phyloP scores from a whole-genome alignment of 2,329 filamentous ascomycete genomes.

The Fonsecaea multimorphosa region DNA sequence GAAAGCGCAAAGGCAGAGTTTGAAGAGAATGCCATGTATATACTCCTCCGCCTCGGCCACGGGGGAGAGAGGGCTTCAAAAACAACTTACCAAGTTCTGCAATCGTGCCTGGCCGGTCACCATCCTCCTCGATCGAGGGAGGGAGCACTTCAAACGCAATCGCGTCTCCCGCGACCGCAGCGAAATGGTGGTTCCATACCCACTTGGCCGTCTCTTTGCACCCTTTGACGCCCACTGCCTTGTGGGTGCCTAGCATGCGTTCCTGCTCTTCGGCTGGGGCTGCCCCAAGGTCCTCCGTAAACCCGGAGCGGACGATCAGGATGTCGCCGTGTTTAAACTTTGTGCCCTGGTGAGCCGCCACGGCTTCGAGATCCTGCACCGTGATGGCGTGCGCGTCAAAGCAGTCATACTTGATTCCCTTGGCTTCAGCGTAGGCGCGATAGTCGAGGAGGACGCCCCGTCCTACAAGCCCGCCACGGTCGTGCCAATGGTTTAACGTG shows the following conservation, averaged over 20 bases:
- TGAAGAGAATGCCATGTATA: no score
- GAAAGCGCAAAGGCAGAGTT: not conserved
- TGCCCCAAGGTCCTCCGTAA: conserved; percentile 63
- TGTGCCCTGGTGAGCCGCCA: conserved; percentile 59
- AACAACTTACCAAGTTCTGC: conserved; percentile 49
- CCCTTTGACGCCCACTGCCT: conserved; percentile 59
- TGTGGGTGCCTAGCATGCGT: conserved; percentile 39
- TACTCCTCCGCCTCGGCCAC: no score
- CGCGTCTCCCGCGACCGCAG: conserved; percentile 63
- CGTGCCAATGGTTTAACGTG: conserved; percentile 45
- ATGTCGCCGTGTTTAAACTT: conserved; percentile 68
- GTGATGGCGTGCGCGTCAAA: conserved; percentile 55
- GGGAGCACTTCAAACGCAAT: conserved; percentile 62
- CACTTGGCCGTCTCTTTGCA: conserved; percentile 59
- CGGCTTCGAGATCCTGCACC: conserved; percentile 66
- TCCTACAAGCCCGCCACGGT: conserved; percentile 51
- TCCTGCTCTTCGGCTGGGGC: conserved; percentile 48
- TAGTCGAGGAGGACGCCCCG: conserved; percentile 57
- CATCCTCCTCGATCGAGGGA: conserved; percentile 40
- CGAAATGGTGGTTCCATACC: conserved; percentile 65
- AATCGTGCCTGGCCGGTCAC: conserved; percentile 38
- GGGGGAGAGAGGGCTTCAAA: not conserved
- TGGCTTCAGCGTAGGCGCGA: conserved; percentile 50
- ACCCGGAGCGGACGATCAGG: conserved; percentile 69
- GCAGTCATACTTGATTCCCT: conserved; percentile 46